These are phyloP conservation scores for Clarireedia sp. DNA, from an alignment of 2,329 filamentous ascomycete species.

Conservation along the genomic window DNA sequence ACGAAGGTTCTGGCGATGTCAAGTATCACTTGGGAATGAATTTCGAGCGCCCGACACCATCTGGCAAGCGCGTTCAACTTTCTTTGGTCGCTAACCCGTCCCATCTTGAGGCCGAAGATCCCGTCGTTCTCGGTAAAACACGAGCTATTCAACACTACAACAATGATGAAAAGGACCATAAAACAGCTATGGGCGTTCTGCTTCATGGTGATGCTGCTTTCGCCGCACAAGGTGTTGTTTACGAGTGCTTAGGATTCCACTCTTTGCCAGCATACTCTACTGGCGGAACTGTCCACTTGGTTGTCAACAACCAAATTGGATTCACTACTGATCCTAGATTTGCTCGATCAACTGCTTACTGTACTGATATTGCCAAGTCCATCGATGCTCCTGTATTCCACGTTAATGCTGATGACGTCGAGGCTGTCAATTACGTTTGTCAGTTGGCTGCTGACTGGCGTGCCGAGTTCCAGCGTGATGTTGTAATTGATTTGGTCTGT, in stretches of 20 bases:
- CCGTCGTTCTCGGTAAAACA: constrained; percentile 94
- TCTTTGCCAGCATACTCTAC: constrained; percentile 93
- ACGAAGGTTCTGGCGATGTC: constrained; percentile 96
- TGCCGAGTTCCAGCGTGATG: constrained; percentile 96
- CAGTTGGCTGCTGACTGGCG: constrained; percentile 97
- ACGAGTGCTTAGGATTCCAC: constrained; percentile 97
- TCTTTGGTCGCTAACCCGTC: constrained; percentile 98
- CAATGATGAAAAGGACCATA: constrained; percentile 83
- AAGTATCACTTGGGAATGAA: constrained; percentile 99
- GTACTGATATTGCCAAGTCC: constrained; percentile 97
- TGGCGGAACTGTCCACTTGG: constrained; percentile 90
- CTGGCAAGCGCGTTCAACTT: constrained; percentile 97
- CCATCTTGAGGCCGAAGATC: constrained; percentile 95
- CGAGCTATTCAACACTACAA: constrained; percentile 99
- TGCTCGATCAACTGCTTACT: constrained; percentile 95
- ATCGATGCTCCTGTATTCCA: constrained; percentile 99
- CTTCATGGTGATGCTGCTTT: constrained; percentile 97
- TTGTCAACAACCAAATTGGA: constrained; percentile 99
- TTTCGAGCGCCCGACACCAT: constrained; percentile 96
- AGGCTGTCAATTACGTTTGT: constrained; percentile 97
- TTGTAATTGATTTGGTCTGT: constrained; percentile 96
- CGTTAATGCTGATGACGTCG: constrained; percentile 96
- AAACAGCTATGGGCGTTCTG: constrained; percentile 88
- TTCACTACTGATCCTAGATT: constrained; percentile 98
- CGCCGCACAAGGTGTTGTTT: constrained; percentile 92